phyloP scores from a whole-genome alignment of 345 rosid genomes.

The Atalantia buxifolia region DNA sequence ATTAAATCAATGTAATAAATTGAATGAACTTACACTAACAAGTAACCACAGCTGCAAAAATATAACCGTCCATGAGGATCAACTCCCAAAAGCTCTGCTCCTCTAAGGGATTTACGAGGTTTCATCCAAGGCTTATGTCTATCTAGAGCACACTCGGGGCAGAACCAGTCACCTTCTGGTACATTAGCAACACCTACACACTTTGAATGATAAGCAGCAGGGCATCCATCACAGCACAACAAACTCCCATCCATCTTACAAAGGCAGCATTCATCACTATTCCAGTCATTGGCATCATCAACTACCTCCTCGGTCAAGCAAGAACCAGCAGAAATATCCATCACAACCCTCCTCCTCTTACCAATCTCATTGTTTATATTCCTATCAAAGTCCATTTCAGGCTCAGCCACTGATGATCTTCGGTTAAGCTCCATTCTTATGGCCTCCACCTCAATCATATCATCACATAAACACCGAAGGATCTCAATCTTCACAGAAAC shows the following conservation, averaged over 20 bases:
- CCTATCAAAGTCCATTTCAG: constrained; percentile 61
- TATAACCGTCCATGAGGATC: constrained; percentile 75
- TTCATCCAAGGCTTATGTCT: constrained; percentile 51
- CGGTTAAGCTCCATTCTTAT: constrained; percentile 70
- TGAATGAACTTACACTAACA: constrained; percentile 83
- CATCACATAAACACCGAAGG: constrained; percentile 72
- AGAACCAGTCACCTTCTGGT: constrained; percentile 97
- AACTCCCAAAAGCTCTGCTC: constrained; percentile 80
- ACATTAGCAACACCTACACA: constrained; percentile 83
- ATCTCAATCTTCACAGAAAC: constrained; percentile 62
- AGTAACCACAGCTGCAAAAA: constrained; percentile 78
- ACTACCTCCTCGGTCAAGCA: constrained; percentile 49
- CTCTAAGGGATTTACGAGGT: constrained; percentile 60
- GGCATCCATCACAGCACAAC: constrained; percentile 99
- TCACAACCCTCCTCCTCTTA: constrained; percentile 49
- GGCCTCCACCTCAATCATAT: constrained; percentile 70
- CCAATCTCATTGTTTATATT: constrained; percentile 39
- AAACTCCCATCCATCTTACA: constrained; percentile 97
- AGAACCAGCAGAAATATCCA: constrained; percentile 45
- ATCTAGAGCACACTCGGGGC: constrained; percentile 85
- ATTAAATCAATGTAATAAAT: neutral
- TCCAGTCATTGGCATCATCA: constrained; percentile 66
- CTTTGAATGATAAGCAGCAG: constrained; percentile 98
- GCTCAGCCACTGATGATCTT: constrained; percentile 66
- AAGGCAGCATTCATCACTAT: constrained; percentile 87